A percentile compares a stretch with the other conserved stretches of the same genome.
These are phyloP conservation scores for Parietaria judaica DNA, from an alignment of 306 rosid species.

Conservation along the genomic window DNA sequence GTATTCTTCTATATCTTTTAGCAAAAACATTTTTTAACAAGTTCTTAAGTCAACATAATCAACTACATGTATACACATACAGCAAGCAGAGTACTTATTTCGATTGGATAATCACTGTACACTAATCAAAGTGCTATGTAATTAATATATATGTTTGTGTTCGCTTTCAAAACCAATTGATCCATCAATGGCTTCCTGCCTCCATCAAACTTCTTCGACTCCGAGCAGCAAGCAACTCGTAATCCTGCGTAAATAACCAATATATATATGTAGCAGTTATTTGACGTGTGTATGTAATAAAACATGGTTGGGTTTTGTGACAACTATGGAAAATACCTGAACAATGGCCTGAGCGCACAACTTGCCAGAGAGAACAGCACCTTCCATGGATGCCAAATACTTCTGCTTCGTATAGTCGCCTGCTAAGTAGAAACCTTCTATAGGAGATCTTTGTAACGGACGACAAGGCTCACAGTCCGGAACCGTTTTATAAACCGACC, in stretches of 20 bases:
- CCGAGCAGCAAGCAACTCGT: constrained; percentile 48
- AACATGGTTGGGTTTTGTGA: neutral
- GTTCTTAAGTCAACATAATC: no score
- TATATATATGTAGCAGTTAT: no score
- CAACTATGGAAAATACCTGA: constrained; percentile 46
- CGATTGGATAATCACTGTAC: no score
- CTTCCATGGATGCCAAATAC: constrained; percentile 99
- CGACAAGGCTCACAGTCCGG: constrained; percentile 93
- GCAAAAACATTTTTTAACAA: no score
- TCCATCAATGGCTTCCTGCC: constrained; percentile 28
- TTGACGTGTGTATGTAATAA: no score
- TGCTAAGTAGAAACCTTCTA: constrained; percentile 90
- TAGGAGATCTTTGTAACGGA: constrained; percentile 82
- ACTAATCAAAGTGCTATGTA: no score
- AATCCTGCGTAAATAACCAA: constrained; percentile 40
- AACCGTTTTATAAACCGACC: constrained; percentile 89
- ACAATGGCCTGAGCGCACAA: constrained; percentile 91
- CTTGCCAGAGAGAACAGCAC: constrained; percentile 96
- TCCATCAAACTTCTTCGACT: constrained; percentile 40
- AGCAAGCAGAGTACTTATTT: neutral
- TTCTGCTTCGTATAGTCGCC: constrained; percentile 96
- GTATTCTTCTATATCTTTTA: no score
- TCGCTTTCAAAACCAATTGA: no score
- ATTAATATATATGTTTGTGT: no score
- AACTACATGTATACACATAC: no score